Evolutionary conservation across 2,329 filamentous ascomycete species (phyloP).

Genomic region (Verticillium dahliae): DNA sequence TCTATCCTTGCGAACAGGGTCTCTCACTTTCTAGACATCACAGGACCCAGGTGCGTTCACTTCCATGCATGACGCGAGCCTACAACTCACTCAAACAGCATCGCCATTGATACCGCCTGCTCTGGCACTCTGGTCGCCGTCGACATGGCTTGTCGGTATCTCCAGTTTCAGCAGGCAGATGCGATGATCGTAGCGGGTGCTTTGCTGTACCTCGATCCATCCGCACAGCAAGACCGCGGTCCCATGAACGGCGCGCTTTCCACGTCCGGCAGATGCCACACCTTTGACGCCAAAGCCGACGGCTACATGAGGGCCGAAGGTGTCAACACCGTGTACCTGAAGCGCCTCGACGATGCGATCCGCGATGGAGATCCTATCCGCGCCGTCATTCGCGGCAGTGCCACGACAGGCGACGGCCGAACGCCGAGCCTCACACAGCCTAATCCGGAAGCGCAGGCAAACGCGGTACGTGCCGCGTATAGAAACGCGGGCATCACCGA

Average conservation of each 20-base stretch:
- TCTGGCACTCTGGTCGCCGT: conserved; percentile 50
- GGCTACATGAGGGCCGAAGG: conserved; percentile 42
- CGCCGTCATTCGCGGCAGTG: conserved; percentile 22
- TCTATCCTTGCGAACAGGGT: conserved; percentile 24
- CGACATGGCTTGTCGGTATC: conserved; percentile 34
- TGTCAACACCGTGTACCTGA: conserved; percentile 31
- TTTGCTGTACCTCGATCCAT: conserved; percentile 18
- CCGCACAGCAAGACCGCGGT: conserved; percentile 13
- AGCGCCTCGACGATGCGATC: conserved; percentile 34
- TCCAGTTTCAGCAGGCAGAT: conserved; percentile 11
- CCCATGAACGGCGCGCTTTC: conserved; percentile 2
- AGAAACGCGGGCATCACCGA: conserved; percentile 15
- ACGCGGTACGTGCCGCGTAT: conserved; percentile 22
- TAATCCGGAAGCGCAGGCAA: conserved; percentile 19
- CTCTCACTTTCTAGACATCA: conserved; percentile 24
- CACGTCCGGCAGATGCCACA: neutral
- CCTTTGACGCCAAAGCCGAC: conserved; percentile 23
- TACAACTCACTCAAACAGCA: conserved; percentile 20
- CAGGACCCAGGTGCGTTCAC: conserved; percentile 15
- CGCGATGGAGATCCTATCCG: conserved; percentile 30
- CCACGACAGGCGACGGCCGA: conserved; percentile 21
- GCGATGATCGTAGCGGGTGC: conserved; percentile 4
- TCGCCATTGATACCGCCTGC: conserved; percentile 54
- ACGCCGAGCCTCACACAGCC: conserved; percentile 27
- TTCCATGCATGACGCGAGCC: neutral